These are phyloP conservation scores for Talaromyces nanjingensis DNA, from an alignment of 495 filamentous ascomycete species.

Conservation along the genomic window DNA sequence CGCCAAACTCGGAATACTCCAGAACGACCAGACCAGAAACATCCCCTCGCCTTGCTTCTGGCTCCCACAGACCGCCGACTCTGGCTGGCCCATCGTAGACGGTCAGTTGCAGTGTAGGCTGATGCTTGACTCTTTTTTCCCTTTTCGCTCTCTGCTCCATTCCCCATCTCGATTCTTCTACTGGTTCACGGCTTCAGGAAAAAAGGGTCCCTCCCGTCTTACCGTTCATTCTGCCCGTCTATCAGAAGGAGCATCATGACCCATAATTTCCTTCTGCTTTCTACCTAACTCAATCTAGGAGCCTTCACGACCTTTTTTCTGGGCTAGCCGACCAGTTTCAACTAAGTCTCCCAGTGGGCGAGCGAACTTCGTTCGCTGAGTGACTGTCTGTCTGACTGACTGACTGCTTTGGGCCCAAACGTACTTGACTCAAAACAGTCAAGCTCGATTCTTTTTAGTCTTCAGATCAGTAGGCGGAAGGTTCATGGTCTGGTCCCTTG, in stretches of 20 bases:
- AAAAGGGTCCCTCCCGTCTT: neutral
- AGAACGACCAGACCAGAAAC: slow-evolving; percentile 15
- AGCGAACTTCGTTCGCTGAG: neutral
- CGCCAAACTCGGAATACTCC: slow-evolving; percentile 26
- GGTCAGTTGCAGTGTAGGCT: neutral
- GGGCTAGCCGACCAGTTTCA: neutral
- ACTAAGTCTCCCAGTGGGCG: neutral
- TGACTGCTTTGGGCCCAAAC: slow-evolving; percentile 2
- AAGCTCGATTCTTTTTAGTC: neutral
- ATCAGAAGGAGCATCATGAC: neutral
- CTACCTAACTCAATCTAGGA: slow-evolving; percentile 4
- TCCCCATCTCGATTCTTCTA: neutral
- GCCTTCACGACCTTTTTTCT: neutral
- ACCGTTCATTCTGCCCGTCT: neutral
- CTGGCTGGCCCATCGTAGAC: neutral
- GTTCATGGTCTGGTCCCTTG: neutral
- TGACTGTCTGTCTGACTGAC: neutral
- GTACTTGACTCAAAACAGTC: neutral
- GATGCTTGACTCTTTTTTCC: neutral
- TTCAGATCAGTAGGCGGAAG: neutral
- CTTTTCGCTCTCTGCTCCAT: neutral
- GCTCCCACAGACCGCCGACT: slow-evolving; percentile 9
- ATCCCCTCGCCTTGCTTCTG: slow-evolving; percentile 5
- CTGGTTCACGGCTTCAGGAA: neutral
- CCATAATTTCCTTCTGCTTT: neutral